phyloP scores from a whole-genome alignment of 805 yeast species.

The Nakazawaea molendinolei region DNA sequence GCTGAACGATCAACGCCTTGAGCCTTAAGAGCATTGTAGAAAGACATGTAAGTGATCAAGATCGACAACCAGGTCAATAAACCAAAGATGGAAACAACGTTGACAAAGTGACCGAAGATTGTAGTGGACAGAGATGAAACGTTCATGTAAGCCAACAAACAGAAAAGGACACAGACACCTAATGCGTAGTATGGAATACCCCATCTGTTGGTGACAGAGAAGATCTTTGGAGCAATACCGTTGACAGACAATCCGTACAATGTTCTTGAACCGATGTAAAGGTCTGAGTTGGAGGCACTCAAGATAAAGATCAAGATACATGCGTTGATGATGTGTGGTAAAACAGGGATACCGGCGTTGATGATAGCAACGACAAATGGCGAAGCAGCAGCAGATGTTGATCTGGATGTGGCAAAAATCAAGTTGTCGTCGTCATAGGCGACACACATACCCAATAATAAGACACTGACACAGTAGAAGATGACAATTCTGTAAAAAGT shows the following conservation, averaged over 20 bases:
- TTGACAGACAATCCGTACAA: conserved; percentile 65
- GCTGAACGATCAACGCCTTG: conserved; percentile 58
- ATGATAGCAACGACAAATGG: conserved; percentile 82
- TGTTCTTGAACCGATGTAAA: conserved; percentile 73
- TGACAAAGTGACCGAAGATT: conserved; percentile 64
- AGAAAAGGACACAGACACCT: conserved; percentile 43
- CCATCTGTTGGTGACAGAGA: conserved; percentile 54
- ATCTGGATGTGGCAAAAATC: conserved; percentile 37
- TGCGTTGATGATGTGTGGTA: conserved; percentile 74
- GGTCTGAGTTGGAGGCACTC: conserved; percentile 76
- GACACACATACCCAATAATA: conserved; percentile 52
- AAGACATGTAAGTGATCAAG: conserved; percentile 58
- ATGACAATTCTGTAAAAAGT: conserved; percentile 47
- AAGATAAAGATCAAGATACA: conserved; percentile 71
- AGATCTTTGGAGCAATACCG: conserved; percentile 66
- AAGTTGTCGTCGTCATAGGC: conserved; percentile 40
- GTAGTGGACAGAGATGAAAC: conserved; percentile 31
- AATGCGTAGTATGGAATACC: conserved; percentile 69
- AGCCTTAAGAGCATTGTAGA: conserved; percentile 56
- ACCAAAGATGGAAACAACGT: conserved; percentile 71
- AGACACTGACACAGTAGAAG: conserved; percentile 46
- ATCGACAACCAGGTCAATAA: conserved; percentile 71
- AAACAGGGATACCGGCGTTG: conserved; percentile 53
- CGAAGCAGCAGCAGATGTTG: conserved; percentile 63
- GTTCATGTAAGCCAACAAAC: conserved; percentile 66